These are phyloP conservation scores for Candida cerambycidarum DNA, from an alignment of 805 yeast species.

Conservation along the genomic window DNA sequence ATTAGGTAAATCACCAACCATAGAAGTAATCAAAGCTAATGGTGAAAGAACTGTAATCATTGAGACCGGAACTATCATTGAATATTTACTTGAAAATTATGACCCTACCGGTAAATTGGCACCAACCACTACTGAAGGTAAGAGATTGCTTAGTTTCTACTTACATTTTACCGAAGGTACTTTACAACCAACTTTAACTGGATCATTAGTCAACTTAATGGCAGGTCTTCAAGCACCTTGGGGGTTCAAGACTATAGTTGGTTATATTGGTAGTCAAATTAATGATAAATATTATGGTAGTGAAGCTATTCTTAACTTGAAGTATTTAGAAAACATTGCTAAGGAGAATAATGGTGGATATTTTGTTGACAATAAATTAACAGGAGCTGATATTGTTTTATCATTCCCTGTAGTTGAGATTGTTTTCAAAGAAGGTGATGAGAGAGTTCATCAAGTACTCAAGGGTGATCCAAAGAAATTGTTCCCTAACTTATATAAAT, in stretches of 20 bases:
- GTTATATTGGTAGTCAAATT: conserved; percentile 21
- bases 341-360: conserved; percentile 27
- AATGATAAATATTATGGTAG: conserved; percentile 26
- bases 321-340: conserved; percentile 30
- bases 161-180: conserved; percentile 64
- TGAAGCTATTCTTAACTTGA: conserved; percentile 24
- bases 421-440: conserved; percentile 22
- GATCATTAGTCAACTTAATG: conserved; percentile 26
- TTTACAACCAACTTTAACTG: conserved; percentile 48
- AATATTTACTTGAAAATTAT: conserved; percentile 49
- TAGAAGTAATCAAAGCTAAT: conserved; percentile 27
- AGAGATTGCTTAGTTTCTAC: conserved; percentile 48
- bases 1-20: conserved; percentile 36
- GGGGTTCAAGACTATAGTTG: conserved; percentile 23
- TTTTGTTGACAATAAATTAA: conserved; percentile 50
- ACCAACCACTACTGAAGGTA: conserved; percentile 39
- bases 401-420: conserved; percentile 42
- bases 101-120: conserved; percentile 42
- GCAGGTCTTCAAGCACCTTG: conserved; percentile 31
- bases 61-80: conserved; percentile 62
- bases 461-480: conserved; percentile 7
- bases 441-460: conserved; percentile 20
- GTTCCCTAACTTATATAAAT: conserved; percentile 25
- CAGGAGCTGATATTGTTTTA: conserved; percentile 58
- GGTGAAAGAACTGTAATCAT: conserved; percentile 32